Evolutionary conservation across 805 yeast genomes (phyloP).

Genomic region (Candida lessepsii): DNA sequence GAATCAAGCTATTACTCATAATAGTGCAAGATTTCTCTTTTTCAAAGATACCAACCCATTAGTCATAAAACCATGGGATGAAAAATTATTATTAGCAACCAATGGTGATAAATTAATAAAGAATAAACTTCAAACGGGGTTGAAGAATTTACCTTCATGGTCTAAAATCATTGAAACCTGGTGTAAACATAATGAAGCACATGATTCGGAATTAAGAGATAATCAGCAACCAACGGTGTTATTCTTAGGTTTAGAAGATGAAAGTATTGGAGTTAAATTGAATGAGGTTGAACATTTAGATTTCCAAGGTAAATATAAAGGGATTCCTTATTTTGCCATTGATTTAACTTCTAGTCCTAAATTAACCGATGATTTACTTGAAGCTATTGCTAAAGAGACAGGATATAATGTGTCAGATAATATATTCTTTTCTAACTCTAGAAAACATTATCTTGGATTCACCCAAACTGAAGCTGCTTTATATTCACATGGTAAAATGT

Average conservation of each 20-base stretch:
- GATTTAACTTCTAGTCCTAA: constrained; percentile 50
- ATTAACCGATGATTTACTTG: constrained; percentile 36
- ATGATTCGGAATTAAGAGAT: constrained; percentile 41
- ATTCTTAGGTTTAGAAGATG: constrained; percentile 47
- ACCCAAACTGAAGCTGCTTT: constrained; percentile 54
- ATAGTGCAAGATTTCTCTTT: constrained; percentile 51
- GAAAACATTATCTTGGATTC: constrained; percentile 38
- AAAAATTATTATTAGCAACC: constrained; percentile 33
- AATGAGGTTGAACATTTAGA: constrained; percentile 31
- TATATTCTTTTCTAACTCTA: constrained; percentile 31
- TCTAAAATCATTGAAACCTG: constrained; percentile 19
- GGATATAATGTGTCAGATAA: constrained; percentile 11
- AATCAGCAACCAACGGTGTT: constrained; percentile 36
- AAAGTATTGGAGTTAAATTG: constrained; percentile 41
- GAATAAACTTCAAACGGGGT: constrained; percentile 17
- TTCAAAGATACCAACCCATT: constrained; percentile 32
- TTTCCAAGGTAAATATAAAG: constrained; percentile 50
- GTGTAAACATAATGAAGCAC: constrained; percentile 31
- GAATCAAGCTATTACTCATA: constrained; percentile 41
- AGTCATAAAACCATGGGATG: constrained; percentile 27
- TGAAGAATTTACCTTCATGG: constrained; percentile 20
- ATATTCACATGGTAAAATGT: constrained; percentile 80
- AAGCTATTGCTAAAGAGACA: constrained; percentile 12
- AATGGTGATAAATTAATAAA: constrained; percentile 31
- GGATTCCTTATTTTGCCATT: constrained; percentile 64